Evolutionary conservation across 2,329 filamentous ascomycete species (phyloP), one percentile per base, ranked within the genome.

Genomic region (Sphaceloma murrayae): DNA sequence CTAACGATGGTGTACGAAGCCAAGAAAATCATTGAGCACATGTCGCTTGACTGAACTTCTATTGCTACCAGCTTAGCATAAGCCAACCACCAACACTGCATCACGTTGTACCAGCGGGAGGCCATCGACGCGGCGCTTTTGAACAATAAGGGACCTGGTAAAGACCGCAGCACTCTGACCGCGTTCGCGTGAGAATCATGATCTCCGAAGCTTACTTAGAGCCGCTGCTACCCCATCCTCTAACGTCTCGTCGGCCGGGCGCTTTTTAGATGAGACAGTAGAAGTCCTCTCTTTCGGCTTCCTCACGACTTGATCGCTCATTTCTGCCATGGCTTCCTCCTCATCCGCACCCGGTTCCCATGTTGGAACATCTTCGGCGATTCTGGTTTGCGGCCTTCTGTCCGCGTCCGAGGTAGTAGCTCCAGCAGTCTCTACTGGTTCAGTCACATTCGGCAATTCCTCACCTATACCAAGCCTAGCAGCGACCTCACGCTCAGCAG

Each of bases 161-260:
- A n/a, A n/a, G n/a, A n/a, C n/a, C n/a, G n/a, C n/a, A n/a, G n/a
- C n/a, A n/a, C n/a, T n/a, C n/a, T n/a, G n/a, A n/a, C n/a, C n/a
- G n/a, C n/a, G n/a, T n/a, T n/a, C n/a, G n/a, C n/a, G n/a, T n/a
- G n/a, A n/a, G n/a, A n/a, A n/a, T n/a, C 49, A 51, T 34, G 52
- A 45, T 45, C 62, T 59, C 36, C 76, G 63, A 38, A 79, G 56
- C 52, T 70, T 78, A 36, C 67, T 71, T 40, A 80, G 56, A 4
- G 75, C 76, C 21, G 73, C 72, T 62, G 72, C 68, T 40, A 80
- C 69, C 7, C 75, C 75, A 38, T 77, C 73, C 51, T 67, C 72
- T 48, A 77, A 54, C n/a, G 64, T 61, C 38, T 69, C 66, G 10
- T 68, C 61, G 34, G 56, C 55, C 18, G 56, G 54, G 50, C 65